Base-by-base conservation (phyloP, 257 asterid genomes). In the Linaria vulgaris region DNA sequence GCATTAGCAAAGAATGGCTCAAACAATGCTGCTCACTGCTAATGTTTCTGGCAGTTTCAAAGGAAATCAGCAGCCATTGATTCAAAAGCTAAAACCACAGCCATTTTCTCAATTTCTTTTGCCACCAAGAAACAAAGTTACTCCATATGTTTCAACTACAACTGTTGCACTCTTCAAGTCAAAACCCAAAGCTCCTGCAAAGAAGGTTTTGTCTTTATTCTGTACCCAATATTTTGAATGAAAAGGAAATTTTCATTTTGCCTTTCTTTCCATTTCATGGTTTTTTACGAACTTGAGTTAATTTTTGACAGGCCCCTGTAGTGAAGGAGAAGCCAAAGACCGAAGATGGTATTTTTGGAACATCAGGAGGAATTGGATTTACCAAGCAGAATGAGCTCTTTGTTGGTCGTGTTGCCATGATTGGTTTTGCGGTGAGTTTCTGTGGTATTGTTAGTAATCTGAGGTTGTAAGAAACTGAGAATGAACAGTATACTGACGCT, bases 331-430 rank as follows among this genome's bases (percentile, higher is more conserved):
- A 89, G 75, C 10, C 48, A 0, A 86, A 87, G 84, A 90, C 83
- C 12, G 97, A 90, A 75, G 95, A 90, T 78, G 97, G 97, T 6
- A 78, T 90, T 16, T 87, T 90, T 63, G 97, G 97, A 4, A 90
- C 97, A 12, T 90, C 97, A 0, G 97, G 97, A 56, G 97, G 97
- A 49, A 81, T 90, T 72, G 97, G 97, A 46, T 90, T 90, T 14
- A 87, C 95, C 11, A 90, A 90, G 80, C 84, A 83, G 66, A 90
- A 90, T 77, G 97, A 90, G 75, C 95, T 90, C 68, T 90, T 87
- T 73, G 97, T 90, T 22, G 97, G 97, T 21, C 95, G 97, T 51
- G 95, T 90, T 47, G 97, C 97, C 62, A 90, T 90, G 97, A 76
- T 90, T 76, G 97, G 97, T 15, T 90, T 90, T 67, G 97, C 97